A percentile compares a stretch with the other conserved stretches of the same genome.
These are phyloP conservation scores for Manihot esculenta DNA, from an alignment of 441 rosid species.

Conservation along the genomic window DNA sequence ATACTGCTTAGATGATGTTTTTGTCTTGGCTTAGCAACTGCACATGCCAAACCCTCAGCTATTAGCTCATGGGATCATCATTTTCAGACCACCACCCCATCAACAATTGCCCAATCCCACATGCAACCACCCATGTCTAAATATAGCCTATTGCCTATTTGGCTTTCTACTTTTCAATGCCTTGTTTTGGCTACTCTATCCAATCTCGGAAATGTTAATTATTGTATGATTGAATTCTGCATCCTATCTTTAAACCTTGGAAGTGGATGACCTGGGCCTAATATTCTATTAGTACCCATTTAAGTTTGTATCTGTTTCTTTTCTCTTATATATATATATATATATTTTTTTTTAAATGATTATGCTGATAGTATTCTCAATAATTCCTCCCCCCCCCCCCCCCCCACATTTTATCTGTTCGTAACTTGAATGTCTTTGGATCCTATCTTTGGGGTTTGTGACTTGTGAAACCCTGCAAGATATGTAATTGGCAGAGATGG, in stretches of 20 bases:
- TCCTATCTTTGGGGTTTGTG: not conserved
- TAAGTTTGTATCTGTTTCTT: too few relatives aligned
- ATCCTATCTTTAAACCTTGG: not conserved
- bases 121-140: not conserved
- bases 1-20: constrained; percentile 12
- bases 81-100: too few relatives aligned
- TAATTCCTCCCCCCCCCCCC: too few relatives aligned
- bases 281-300: too few relatives aligned
- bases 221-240: not conserved
- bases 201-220: constrained; percentile 11
- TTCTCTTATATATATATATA: too few relatives aligned
- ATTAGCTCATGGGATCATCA: not conserved
- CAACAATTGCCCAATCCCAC: not conserved
- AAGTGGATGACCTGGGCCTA: too few relatives aligned
- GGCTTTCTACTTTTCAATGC: not conserved
- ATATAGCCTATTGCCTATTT: not conserved
- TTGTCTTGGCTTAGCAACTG: constrained; percentile 19
- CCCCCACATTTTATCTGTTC: not conserved
- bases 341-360: too few relatives aligned
- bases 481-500: not conserved
- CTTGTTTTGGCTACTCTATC: constrained; percentile 8
- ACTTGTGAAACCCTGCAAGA: not conserved
- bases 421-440: not conserved
- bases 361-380: too few relatives aligned
- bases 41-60: constrained; percentile 29